Evolutionary conservation across 2,329 filamentous ascomycete genomes (phyloP).

Genomic region (Pyrenophora seminiperda): DNA sequence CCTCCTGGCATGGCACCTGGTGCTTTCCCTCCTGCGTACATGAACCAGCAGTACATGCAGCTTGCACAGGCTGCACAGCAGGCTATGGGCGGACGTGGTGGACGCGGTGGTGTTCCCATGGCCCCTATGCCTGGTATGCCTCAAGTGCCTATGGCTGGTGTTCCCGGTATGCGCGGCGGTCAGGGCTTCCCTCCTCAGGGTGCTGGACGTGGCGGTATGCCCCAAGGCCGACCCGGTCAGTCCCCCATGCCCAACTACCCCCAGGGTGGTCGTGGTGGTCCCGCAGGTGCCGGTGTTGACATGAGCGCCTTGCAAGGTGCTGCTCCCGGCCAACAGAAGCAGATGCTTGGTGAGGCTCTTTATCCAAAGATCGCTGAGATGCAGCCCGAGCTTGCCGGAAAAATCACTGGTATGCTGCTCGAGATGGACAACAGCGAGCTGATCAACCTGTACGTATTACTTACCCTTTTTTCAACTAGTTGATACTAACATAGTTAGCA

Average conservation of each 20-base stretch:
- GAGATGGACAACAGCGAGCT: conserved; percentile 99
- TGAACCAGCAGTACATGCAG: conserved; percentile 79
- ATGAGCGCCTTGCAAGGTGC: conserved; percentile 58
- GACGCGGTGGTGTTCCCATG: conserved; percentile 67
- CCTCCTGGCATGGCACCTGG: conserved; percentile 67
- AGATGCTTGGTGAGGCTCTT: conserved; percentile 95
- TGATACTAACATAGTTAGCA: conserved; percentile 60
- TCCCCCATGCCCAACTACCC: conserved; percentile 40
- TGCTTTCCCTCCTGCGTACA: conserved; percentile 73
- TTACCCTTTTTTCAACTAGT: not conserved
- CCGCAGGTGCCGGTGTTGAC: conserved; percentile 51
- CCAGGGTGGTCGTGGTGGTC: conserved; percentile 36
- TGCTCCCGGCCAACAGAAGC: conserved; percentile 84
- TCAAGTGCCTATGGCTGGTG: conserved; percentile 67
- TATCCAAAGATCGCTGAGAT: conserved; percentile 98
- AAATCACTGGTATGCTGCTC: conserved; percentile 99
- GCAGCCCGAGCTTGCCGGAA: conserved; percentile 94
- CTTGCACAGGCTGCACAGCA: conserved; percentile 75
- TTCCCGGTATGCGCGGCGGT: conserved; percentile 51
- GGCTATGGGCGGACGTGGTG: conserved; percentile 57
- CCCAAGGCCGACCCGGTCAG: conserved; percentile 42
- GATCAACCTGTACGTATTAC: conserved; percentile 82
- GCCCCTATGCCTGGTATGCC: conserved; percentile 69
- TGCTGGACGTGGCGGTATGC: conserved; percentile 42
- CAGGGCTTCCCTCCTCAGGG: conserved; percentile 49